Conservation (phyloP, 371 early-diverging fungal species). For the Choanephora cucurbitarum region DNA sequence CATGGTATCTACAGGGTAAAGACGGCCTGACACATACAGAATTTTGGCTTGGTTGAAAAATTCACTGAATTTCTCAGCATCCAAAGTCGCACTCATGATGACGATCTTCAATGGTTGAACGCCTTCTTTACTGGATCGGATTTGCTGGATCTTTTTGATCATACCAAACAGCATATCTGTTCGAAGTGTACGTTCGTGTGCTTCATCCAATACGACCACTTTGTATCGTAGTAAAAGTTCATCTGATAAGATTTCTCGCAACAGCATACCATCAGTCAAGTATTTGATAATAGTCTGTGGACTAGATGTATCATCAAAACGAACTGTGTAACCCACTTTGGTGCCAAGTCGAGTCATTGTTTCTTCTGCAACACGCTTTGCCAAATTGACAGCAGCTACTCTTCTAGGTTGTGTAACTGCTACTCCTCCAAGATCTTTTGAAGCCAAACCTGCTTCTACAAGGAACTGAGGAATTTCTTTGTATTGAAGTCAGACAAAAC, state of each 20-base stretch:
- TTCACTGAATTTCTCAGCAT: constrained; percentile 87
- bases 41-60: constrained; percentile 90
- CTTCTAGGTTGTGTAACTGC: constrained; percentile 97
- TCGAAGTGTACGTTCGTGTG: constrained; percentile 97
- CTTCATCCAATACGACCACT: constrained; percentile 96
- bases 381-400: constrained; percentile 97
- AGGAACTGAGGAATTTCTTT: constrained; percentile 91
- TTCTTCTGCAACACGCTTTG: constrained; percentile 92
- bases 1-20: constrained; percentile 85
- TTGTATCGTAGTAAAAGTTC: constrained; percentile 77
- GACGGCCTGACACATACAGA: constrained; percentile 80
- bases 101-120: constrained; percentile 80
- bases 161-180: constrained; percentile 98
- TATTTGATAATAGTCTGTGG: constrained; percentile 88
- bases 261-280: constrained; percentile 98
- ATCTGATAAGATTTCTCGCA: constrained; percentile 92
- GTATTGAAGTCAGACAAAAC: background rate
- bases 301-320: constrained; percentile 94
- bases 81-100: constrained; percentile 97
- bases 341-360: constrained; percentile 78
- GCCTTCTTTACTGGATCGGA: constrained; percentile 54
- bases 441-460: constrained; percentile 69
- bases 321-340: constrained; percentile 89
- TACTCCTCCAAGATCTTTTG: constrained; percentile 63
- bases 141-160: constrained; percentile 82